Evolutionary conservation across 2,329 filamentous ascomycete genomes (phyloP).

Genomic region (Ceratocystis eucalypticola): DNA sequence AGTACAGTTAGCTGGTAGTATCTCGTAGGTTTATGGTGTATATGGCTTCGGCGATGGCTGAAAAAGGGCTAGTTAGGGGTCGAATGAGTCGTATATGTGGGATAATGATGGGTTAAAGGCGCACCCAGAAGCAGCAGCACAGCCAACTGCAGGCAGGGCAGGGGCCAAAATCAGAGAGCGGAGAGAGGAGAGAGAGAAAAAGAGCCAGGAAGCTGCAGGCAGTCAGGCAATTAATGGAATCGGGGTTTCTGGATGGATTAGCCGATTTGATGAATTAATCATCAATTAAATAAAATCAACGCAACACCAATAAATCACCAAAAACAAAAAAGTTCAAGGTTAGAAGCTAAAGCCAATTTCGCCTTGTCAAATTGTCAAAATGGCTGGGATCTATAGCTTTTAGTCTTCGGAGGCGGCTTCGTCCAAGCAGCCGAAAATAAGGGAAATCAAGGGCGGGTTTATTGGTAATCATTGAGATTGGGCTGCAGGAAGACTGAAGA

Average conservation of each 20-base stretch:
- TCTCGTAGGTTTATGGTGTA: no score
- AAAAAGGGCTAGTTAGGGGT: no score
- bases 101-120: background rate
- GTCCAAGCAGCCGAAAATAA: slow-evolving; percentile 15
- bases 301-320: no score
- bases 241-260: background rate
- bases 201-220: background rate
- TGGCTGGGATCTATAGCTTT: background rate
- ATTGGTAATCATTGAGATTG: slow-evolving; percentile 13
- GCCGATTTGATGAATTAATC: no score
- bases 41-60: no score
- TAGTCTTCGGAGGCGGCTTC: background rate
- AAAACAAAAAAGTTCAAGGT: no score
- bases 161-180: background rate
- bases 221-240: background rate
- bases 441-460: slow-evolving; percentile 7
- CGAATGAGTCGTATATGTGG: no score
- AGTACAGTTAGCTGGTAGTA: no score
- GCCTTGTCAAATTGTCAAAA: background rate
- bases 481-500: background rate
- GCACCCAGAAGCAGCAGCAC: background rate
- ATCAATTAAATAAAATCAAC: no score
- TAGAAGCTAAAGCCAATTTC: background rate
- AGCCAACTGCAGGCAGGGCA: background rate
- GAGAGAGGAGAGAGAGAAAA: background rate